Conservation (phyloP, 768 basidiomycete species). For the Russula foetens region DNA sequence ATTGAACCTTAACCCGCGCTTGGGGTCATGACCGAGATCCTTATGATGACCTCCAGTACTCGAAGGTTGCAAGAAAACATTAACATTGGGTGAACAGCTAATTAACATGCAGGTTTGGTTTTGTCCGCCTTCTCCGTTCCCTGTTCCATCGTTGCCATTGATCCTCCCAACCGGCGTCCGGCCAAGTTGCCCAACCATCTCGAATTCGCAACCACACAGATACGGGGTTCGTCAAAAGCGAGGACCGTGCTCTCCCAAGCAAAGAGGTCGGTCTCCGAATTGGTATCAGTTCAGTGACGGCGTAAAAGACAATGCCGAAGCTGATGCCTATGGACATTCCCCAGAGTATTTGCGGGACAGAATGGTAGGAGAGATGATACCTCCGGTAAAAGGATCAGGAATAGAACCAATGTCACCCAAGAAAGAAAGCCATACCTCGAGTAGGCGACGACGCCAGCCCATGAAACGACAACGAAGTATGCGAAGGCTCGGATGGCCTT, state of each 20-base stretch:
- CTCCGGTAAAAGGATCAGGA: slow-evolving; percentile 30
- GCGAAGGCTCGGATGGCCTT: slow-evolving; percentile 37
- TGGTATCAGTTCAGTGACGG: slow-evolving; percentile 51
- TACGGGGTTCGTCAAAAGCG: slow-evolving; percentile 48
- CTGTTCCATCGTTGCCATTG: slow-evolving; percentile 64
- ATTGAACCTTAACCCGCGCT: background rate
- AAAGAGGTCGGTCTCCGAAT: slow-evolving; percentile 41
- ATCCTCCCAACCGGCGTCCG: slow-evolving; percentile 64
- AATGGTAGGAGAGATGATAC: slow-evolving; percentile 67
- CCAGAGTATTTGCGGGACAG: slow-evolving; percentile 64
- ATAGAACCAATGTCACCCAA: background rate
- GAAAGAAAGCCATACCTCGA: slow-evolving; percentile 46
- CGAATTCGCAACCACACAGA: slow-evolving; percentile 60
- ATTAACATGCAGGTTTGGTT: slow-evolving; percentile 2
- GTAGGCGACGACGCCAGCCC: slow-evolving; percentile 65
- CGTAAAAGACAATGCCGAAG: slow-evolving; percentile 49
- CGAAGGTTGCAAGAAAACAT: too few relatives aligned
- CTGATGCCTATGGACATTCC: slow-evolving; percentile 56
- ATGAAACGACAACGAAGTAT: slow-evolving; percentile 42
- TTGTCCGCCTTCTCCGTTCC: slow-evolving; percentile 42
- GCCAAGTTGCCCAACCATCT: slow-evolving; percentile 78
- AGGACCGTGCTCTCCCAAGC: slow-evolving; percentile 41
- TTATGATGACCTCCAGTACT: too few relatives aligned
- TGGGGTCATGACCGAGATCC: background rate
- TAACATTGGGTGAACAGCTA: background rate